These are phyloP conservation scores for Gossypium turneri DNA, from an alignment of 345 rosid species.

Conservation along the genomic window DNA sequence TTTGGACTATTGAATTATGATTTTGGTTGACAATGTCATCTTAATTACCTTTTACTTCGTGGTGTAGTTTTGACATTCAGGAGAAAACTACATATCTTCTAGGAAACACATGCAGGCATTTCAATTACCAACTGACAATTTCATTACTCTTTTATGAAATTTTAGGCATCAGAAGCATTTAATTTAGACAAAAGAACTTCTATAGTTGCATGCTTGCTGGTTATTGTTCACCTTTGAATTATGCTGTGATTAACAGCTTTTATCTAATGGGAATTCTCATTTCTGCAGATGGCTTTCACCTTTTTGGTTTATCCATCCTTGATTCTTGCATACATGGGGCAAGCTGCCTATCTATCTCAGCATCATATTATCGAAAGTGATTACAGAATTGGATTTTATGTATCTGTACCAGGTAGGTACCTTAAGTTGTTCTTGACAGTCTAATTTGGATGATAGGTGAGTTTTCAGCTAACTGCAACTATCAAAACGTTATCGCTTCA, in stretches of 20 bases:
- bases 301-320: conserved; percentile 85
- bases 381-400: conserved; percentile 83
- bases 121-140: background rate
- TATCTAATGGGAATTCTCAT: conserved; percentile 9
- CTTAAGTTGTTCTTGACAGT: background rate
- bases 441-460: background rate
- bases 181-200: background rate
- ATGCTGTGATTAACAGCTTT: background rate
- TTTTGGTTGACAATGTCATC: background rate
- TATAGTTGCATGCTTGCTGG: background rate
- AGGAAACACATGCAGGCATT: background rate
- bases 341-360: conserved; percentile 88
- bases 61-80: background rate
- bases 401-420: conserved; percentile 83
- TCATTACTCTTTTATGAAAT: background rate
- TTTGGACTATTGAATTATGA: background rate
- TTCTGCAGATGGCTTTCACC: conserved; percentile 86
- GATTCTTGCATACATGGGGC: conserved; percentile 98
- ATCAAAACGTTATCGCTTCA: conserved; percentile 28
- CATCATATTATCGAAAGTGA: conserved; percentile 60
- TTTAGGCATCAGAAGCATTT: background rate
- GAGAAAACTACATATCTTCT: background rate
- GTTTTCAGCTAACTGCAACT: background rate
- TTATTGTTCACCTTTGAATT: background rate
- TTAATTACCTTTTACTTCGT: background rate